Base-by-base conservation (phyloP, 2,329 filamentous ascomycete genomes). In the Arthroderma sp. region DNA sequence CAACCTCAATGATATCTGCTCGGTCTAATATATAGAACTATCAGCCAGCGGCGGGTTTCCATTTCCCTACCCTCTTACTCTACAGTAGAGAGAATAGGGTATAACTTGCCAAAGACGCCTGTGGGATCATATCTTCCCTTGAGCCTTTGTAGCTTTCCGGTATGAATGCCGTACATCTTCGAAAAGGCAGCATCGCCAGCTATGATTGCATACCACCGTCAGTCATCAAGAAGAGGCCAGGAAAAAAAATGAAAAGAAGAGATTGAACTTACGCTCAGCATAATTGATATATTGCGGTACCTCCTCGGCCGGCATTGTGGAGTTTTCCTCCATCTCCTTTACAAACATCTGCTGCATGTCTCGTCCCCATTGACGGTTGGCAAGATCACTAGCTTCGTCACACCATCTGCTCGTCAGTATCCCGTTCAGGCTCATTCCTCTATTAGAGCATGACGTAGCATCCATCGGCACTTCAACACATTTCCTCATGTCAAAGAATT, bases 71-170 rank as follows among this genome's bases (percentile, higher is more conserved):
- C n/a, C n/a, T n/a, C n/a, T n/a, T n/a, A n/a, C n/a, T n/a, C n/a
- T n/a, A n/a, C n/a, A n/a, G n/a, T n/a, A n/a, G n/a, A n/a, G n/a
- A n/a, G n/a, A n/a, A 73, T 69, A 0, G 71, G 66, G 37, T 73
- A 71, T 65, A 73, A 69, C 61, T 76, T 77, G 47, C 74, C 68
- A 62, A 78, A 79, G 17, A 77, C 62, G 60, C 75, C 77, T 3
- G 58, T 67, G 2, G 76, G 74, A 61, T 78, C 76, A 58, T 77
- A 78, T 55, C 67, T 67, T 19, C 68, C 70, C 66, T 79, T 78
- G 41, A 78, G 62, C 4, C 63, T 61, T 60, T 73, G 70, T 47
- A 79, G 61, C 6, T 70, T 65, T 2, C 62, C 61, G 39, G 73
- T 71, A 56, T 78, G 76, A 11, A 68, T 67, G 1, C 76, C 76